A percentile compares a stretch with the other conserved stretches of the same genome.
Evolutionary conservation across 2,329 filamentous ascomycete species (phyloP).

Genomic region (Ophiostoma fasciatum): DNA sequence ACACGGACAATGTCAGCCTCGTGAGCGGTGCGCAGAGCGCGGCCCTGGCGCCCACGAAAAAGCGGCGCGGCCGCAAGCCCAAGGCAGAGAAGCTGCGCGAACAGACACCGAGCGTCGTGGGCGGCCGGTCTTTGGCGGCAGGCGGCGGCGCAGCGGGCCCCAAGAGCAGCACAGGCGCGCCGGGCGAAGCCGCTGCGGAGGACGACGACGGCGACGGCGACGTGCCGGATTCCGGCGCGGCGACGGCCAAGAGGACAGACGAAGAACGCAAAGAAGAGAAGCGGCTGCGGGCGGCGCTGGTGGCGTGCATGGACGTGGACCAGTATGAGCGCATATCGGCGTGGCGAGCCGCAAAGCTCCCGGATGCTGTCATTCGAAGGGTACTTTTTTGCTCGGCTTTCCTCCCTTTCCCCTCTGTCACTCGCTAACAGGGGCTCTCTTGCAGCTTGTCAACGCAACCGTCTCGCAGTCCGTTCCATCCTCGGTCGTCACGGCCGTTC

Average conservation of each 20-base stretch:
- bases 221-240: conserved; percentile 15
- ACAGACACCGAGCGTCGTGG: conserved; percentile 24
- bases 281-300: conserved; percentile 44
- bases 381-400: conserved; percentile 24
- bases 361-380: conserved; percentile 53
- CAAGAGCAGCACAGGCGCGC: conserved; percentile 11
- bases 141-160: conserved; percentile 22
- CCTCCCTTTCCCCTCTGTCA: conserved; percentile 3
- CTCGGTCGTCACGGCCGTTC: conserved; percentile 61
- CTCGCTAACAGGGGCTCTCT: no score
- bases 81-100: conserved; percentile 35
- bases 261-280: conserved; percentile 52
- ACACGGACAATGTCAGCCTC: conserved; percentile 44
- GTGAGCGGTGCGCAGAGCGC: conserved; percentile 43
- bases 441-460: conserved; percentile 60
- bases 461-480: conserved; percentile 64
- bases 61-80: conserved; percentile 48
- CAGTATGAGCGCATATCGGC: conserved; percentile 58
- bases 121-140: conserved; percentile 30
- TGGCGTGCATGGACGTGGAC: conserved; percentile 47
- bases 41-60: conserved; percentile 29
- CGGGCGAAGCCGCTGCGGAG: conserved; percentile 31
- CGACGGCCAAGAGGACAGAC: conserved; percentile 24
- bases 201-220: conserved; percentile 27
- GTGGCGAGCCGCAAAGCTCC: conserved; percentile 54